Conservation (phyloP, 192 early-diverging fungal species). For the Backusella macrospora region DNA sequence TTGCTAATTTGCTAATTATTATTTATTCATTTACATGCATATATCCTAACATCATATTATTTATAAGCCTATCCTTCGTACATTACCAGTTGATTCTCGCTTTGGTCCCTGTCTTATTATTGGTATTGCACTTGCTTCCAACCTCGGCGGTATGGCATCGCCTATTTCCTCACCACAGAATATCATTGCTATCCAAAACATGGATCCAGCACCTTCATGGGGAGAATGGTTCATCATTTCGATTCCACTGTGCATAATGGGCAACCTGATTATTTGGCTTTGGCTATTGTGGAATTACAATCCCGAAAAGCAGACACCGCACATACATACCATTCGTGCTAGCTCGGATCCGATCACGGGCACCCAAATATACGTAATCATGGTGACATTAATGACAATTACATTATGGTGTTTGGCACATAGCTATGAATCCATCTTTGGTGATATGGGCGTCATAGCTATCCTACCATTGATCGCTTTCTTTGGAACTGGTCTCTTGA, state of each 20-base stretch:
- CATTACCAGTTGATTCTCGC: conserved; percentile 73
- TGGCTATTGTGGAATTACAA: conserved; percentile 80
- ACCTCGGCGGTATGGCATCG: conserved; percentile 96
- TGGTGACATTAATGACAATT: conserved; percentile 79
- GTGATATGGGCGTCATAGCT: conserved; percentile 96
- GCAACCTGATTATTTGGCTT: conserved; percentile 83
- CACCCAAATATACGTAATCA: conserved; percentile 78
- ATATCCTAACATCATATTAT: not conserved
- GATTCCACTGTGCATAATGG: conserved; percentile 80
- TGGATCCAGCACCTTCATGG: conserved; percentile 90
- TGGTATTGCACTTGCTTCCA: conserved; percentile 96
- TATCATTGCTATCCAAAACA: conserved; percentile 92
- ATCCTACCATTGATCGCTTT: conserved; percentile 88
- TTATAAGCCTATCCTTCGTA: conserved; percentile 86
- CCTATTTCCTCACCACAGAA: conserved; percentile 98
- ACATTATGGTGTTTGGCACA: conserved; percentile 88
- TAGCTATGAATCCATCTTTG: conserved; percentile 71
- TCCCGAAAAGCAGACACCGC: conserved; percentile 66
- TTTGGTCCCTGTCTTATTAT: conserved; percentile 90
- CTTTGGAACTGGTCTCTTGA: conserved; percentile 88
- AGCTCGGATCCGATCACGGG: conserved; percentile 56
- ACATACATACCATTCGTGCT: conserved; percentile 60
- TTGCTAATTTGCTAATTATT: not conserved
- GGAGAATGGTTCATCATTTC: conserved; percentile 88
- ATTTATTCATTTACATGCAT: not conserved